Percentiles rank a stretch among this genome's conserved stretches.
These are phyloP conservation scores for Geranium brycei DNA, from an alignment of 345 rosid genomes.

Conservation along the genomic window DNA sequence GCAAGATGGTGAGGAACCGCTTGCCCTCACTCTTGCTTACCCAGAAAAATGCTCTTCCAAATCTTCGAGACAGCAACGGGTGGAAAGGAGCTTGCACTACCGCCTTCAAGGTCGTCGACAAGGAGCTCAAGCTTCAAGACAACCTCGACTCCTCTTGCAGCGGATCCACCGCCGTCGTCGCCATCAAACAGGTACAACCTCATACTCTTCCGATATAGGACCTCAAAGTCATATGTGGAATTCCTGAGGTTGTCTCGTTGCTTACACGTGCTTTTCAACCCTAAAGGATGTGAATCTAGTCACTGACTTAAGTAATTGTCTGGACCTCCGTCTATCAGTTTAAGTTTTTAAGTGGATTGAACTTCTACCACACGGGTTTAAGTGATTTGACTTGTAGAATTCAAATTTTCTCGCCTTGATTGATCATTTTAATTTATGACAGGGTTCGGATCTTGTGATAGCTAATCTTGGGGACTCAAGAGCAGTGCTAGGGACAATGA, in stretches of 20 bases:
- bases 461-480: slow-evolving; percentile 92
- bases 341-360: too few relatives aligned
- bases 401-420: too few relatives aligned
- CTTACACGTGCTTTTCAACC: too few relatives aligned
- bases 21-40: slow-evolving; percentile 43
- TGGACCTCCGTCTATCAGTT: too few relatives aligned
- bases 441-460: slow-evolving; percentile 61
- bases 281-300: too few relatives aligned
- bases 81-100: slow-evolving; percentile 37
- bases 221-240: too few relatives aligned
- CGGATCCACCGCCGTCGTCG: slow-evolving; percentile 75
- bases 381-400: too few relatives aligned
- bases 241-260: too few relatives aligned
- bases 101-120: slow-evolving; percentile 59
- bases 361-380: too few relatives aligned
- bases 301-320: too few relatives aligned
- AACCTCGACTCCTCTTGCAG: slow-evolving; percentile 52
- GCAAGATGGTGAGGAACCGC: slow-evolving; percentile 52
- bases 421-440: not conserved
- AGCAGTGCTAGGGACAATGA: slow-evolving; percentile 50
- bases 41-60: slow-evolving; percentile 30
- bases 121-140: slow-evolving; percentile 48
- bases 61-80: not conserved
- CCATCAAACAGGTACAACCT: slow-evolving; percentile 42
- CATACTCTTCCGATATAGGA: too few relatives aligned